phyloP scores from a whole-genome alignment of 305 asterid genomes.

The Withania somnifera region DNA sequence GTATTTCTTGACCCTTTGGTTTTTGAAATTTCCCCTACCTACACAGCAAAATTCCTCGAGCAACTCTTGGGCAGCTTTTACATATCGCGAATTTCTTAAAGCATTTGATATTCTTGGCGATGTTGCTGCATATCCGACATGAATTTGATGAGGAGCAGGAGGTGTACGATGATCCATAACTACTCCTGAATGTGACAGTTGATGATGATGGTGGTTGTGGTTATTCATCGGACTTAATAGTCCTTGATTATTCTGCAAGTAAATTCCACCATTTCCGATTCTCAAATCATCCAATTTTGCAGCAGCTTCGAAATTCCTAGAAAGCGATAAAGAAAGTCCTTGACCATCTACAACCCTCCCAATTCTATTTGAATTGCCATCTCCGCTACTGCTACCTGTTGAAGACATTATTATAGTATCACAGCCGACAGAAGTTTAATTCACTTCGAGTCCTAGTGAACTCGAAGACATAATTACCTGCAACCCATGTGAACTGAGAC shows the following conservation, averaged over 20 bases:
- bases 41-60: slow-evolving; percentile 61
- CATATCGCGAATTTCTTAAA: slow-evolving; percentile 38
- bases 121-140: slow-evolving; percentile 25
- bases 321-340: slow-evolving; percentile 56
- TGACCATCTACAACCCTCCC: slow-evolving; percentile 35
- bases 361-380: slow-evolving; percentile 2
- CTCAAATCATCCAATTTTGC: slow-evolving; percentile 30
- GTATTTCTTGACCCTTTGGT: slow-evolving; percentile 11
- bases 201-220: background rate
- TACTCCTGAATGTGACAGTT: slow-evolving; percentile 1
- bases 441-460: background rate
- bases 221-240: slow-evolving; percentile 5
- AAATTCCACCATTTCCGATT: slow-evolving; percentile 19
- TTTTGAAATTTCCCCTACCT: slow-evolving; percentile 35
- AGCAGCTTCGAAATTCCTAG: slow-evolving; percentile 27
- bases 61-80: slow-evolving; percentile 45
- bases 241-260: slow-evolving; percentile 19
- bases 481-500: slow-evolving; percentile 30
- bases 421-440: background rate
- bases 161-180: slow-evolving; percentile 16
- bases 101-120: slow-evolving; percentile 19
- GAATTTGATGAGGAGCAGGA: slow-evolving; percentile 13
- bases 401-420: background rate
- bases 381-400: slow-evolving; percentile 7
- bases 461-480: background rate